phyloP scores from a whole-genome alignment of 2,329 filamentous ascomycete species.

The Fusarium hostae region DNA sequence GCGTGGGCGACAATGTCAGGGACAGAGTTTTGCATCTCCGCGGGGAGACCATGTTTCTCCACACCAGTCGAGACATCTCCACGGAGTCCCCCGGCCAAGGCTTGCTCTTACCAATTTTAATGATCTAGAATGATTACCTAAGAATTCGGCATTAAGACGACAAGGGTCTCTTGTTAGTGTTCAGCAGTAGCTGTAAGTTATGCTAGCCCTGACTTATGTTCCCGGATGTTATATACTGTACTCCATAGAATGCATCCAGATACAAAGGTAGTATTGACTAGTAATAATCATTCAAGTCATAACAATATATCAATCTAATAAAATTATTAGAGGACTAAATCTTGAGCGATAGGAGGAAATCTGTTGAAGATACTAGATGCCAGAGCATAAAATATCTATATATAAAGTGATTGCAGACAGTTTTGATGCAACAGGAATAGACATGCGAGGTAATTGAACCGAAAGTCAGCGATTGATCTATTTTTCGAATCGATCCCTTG shows the following conservation, averaged over 20 bases:
- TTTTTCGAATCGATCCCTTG: too few relatives aligned
- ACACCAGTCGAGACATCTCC: constrained; percentile 13
- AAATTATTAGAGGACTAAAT: too few relatives aligned
- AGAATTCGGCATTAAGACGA: background rate
- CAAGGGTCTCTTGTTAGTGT: background rate
- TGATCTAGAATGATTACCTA: background rate
- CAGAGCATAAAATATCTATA: too few relatives aligned
- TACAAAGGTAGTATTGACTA: too few relatives aligned
- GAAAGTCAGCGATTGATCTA: too few relatives aligned
- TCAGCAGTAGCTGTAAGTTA: background rate
- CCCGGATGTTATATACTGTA: background rate
- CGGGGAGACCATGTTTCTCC: constrained; percentile 1
- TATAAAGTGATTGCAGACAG: too few relatives aligned
- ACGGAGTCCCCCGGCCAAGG: background rate
- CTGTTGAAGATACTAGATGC: too few relatives aligned
- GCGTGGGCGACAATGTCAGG: background rate
- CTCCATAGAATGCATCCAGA: background rate
- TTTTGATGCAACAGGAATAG: too few relatives aligned
- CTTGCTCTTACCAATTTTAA: accelerated
- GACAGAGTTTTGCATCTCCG: constrained; percentile 9
- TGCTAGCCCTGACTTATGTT: background rate
- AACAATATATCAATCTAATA: too few relatives aligned
- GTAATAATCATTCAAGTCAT: too few relatives aligned
- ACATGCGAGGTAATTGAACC: too few relatives aligned
- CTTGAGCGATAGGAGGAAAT: too few relatives aligned